phyloP scores from a whole-genome alignment of 192 early-diverging fungal genomes.

The Phlyctochytrium arcticum region DNA sequence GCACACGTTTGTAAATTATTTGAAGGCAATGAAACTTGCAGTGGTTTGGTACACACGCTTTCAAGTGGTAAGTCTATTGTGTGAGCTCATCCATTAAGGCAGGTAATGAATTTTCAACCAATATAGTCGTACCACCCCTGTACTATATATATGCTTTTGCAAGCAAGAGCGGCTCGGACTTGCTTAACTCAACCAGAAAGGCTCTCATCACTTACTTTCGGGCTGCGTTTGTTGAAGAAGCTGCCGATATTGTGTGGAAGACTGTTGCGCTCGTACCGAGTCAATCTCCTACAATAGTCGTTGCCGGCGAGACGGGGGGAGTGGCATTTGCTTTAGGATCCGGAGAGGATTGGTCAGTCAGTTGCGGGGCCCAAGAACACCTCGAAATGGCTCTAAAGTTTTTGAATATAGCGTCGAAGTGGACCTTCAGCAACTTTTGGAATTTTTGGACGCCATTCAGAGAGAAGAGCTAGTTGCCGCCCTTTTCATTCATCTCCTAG shows the following conservation, averaged over 20 bases:
- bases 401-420: background rate
- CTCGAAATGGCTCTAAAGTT: too few relatives aligned
- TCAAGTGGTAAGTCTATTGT: too few relatives aligned
- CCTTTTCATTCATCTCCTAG: constrained; percentile 72
- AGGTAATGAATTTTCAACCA: too few relatives aligned
- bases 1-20: background rate
- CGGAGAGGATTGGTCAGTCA: too few relatives aligned
- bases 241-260: background rate
- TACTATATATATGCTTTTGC: constrained; percentile 31
- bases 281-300: background rate
- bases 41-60: too few relatives aligned
- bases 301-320: constrained; percentile 15
- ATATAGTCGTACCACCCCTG: constrained; percentile 39
- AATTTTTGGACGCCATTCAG: constrained; percentile 55
- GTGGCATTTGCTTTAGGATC: constrained; percentile 6
- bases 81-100: too few relatives aligned
- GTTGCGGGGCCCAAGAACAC: too few relatives aligned
- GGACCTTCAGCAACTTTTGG: constrained; percentile 50
- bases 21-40: background rate
- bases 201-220: constrained; percentile 21
- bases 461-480: constrained; percentile 60
- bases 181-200: background rate
- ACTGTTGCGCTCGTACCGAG: constrained; percentile 12
- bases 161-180: background rate
- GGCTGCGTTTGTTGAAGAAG: constrained; percentile 2